Evolutionary conservation across 2,329 filamentous ascomycete species (phyloP).

Genomic region (Exophiala sp.): DNA sequence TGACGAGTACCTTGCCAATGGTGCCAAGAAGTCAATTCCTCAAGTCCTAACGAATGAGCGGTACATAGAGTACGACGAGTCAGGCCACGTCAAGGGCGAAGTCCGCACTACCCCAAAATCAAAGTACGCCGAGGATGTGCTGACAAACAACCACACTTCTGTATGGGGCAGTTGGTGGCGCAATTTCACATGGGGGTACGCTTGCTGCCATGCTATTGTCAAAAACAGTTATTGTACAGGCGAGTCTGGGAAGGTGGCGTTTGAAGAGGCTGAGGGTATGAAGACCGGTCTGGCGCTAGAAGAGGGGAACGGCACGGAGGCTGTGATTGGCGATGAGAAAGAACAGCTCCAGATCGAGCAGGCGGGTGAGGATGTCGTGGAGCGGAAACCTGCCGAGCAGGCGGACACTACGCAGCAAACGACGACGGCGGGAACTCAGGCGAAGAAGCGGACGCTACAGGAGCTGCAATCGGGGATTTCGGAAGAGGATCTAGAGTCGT

Average conservation of each 20-base stretch:
- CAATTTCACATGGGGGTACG: conserved; percentile 91
- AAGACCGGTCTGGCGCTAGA: conserved; percentile 45
- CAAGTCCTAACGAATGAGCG: conserved; percentile 53
- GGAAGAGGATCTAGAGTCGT: conserved; percentile 82
- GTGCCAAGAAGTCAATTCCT: conserved; percentile 61
- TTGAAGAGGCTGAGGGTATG: conserved; percentile 69
- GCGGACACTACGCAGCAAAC: conserved; percentile 22
- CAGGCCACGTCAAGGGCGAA: conserved; percentile 83
- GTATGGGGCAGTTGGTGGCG: conserved; percentile 99
- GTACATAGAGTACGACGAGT: conserved; percentile 93
- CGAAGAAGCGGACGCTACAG: conserved; percentile 70
- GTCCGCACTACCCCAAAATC: conserved; percentile 62
- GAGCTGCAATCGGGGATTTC: conserved; percentile 75
- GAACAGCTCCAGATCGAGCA: conserved; percentile 18
- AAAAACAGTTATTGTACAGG: conserved; percentile 99
- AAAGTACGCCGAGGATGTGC: conserved; percentile 86
- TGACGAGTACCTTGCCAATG: conserved; percentile 59
- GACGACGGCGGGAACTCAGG: conserved; percentile 21
- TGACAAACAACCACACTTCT: conserved; percentile 84
- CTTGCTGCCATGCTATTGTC: conserved; percentile 87
- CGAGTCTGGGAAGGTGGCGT: conserved; percentile 77
- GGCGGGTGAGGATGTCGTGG: conserved; percentile 1
- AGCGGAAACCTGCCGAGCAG: conserved; percentile 27
- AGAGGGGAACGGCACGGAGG: not conserved
- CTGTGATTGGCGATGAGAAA: conserved; percentile 25